Conservation (phyloP, 2,329 filamentous ascomycete genomes). For the Chaetoscypha palmicola region DNA sequence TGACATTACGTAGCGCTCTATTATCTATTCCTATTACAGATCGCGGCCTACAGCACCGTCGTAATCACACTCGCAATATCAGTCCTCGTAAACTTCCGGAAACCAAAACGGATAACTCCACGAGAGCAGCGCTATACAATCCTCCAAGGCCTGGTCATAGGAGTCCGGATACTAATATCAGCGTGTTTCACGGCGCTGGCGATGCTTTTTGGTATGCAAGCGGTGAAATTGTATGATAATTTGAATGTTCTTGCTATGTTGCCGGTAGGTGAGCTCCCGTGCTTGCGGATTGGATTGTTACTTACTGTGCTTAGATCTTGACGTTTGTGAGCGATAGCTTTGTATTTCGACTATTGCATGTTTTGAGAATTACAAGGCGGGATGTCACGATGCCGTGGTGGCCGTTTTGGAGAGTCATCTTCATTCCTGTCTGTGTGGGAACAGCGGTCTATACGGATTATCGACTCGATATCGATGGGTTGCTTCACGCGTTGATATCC, state of each 20-base stretch:
- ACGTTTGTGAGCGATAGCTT: constrained; percentile 26
- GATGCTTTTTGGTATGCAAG: constrained; percentile 18
- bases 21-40: constrained; percentile 21
- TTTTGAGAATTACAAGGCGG: constrained; percentile 4
- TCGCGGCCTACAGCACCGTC: constrained; percentile 20
- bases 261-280: constrained; percentile 19
- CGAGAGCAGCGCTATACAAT: constrained; percentile 11
- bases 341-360: constrained; percentile 18
- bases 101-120: constrained; percentile 7
- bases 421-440: constrained; percentile 12
- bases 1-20: constrained; percentile 19
- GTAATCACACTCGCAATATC: constrained; percentile 13
- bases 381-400: constrained; percentile 7
- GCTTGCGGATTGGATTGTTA: too few relatives aligned
- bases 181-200: constrained; percentile 14
- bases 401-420: constrained; percentile 14
- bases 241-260: constrained; percentile 25
- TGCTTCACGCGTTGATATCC: constrained; percentile 15
- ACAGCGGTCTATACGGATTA: constrained; percentile 21
- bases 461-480: constrained; percentile 16
- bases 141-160: constrained; percentile 13
- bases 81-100: constrained; percentile 11
- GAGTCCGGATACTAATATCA: constrained; percentile 14
- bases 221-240: constrained; percentile 21
- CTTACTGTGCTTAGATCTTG: constrained; percentile 21